These are phyloP conservation scores for Dalechampia spathulata DNA, from an alignment of 441 rosid species.

Conservation along the genomic window DNA sequence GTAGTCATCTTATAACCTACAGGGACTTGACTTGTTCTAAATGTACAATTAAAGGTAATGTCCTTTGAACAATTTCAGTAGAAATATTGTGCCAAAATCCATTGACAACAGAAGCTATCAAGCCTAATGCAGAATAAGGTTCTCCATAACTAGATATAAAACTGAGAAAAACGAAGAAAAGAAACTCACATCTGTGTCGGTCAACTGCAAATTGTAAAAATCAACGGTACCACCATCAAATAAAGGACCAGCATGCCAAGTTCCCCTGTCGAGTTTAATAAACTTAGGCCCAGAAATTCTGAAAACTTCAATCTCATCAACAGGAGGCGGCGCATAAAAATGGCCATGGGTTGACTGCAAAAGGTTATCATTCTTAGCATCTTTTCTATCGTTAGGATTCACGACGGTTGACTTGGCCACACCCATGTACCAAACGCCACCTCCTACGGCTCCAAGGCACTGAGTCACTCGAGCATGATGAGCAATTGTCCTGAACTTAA, in stretches of 20 bases:
- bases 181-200: conserved; percentile 59
- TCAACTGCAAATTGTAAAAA: conserved; percentile 75
- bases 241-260: conserved; percentile 88
- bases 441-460: conserved; percentile 79
- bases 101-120: too few relatives aligned
- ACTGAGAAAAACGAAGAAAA: not conserved
- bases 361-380: not conserved
- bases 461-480: conserved; percentile 88
- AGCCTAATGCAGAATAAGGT: too few relatives aligned
- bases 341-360: conserved; percentile 45
- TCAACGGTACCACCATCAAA: conserved; percentile 48
- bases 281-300: conserved; percentile 64
- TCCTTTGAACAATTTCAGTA: too few relatives aligned
- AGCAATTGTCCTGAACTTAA: conserved; percentile 42
- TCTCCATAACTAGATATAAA: too few relatives aligned
- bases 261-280: conserved; percentile 51
- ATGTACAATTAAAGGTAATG: too few relatives aligned
- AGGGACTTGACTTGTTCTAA: too few relatives aligned
- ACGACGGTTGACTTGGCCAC: conserved; percentile 60
- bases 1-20: too few relatives aligned
- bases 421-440: conserved; percentile 74
- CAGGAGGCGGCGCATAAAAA: conserved; percentile 51
- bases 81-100: too few relatives aligned
- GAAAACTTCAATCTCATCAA: conserved; percentile 51
- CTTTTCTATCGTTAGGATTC: conserved; percentile 18